phyloP scores from a whole-genome alignment of 306 rosid species.

The Dryas octopetala region DNA sequence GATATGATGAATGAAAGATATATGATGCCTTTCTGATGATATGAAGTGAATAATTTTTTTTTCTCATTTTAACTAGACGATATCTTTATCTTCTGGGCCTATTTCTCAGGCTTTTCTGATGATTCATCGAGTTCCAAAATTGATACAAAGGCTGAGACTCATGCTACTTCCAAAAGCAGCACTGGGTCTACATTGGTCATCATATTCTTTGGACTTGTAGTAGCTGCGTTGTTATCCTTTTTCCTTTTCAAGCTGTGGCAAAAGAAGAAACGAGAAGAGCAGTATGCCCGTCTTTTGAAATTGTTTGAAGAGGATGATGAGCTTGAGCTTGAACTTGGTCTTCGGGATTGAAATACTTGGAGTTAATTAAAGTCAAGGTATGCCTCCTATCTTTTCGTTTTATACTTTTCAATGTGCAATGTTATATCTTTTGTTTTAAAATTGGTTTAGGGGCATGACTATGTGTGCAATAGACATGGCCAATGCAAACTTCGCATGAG shows the following conservation, averaged over 20 bases:
- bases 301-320: constrained; percentile 88
- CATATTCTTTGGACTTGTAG: constrained; percentile 39
- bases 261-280: constrained; percentile 84
- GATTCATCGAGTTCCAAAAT: constrained; percentile 40
- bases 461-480: background rate
- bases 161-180: constrained; percentile 27
- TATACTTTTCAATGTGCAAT: background rate
- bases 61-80: background rate
- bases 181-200: constrained; percentile 39
- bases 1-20: background rate
- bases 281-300: constrained; percentile 72
- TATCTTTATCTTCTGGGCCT: background rate
- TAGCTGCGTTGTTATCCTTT: constrained; percentile 35
- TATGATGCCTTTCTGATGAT: background rate
- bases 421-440: background rate
- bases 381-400: constrained; percentile 9
- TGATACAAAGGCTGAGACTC: constrained; percentile 22
- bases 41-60: background rate
- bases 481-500: background rate
- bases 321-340: constrained; percentile 84
- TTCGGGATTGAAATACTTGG: constrained; percentile 49
- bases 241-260: constrained; percentile 69
- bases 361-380: constrained; percentile 38
- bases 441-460: background rate
- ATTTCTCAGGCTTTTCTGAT: constrained; percentile 50